Conservation (phyloP, 306 rosid genomes). For the Cajanus cajan region DNA sequence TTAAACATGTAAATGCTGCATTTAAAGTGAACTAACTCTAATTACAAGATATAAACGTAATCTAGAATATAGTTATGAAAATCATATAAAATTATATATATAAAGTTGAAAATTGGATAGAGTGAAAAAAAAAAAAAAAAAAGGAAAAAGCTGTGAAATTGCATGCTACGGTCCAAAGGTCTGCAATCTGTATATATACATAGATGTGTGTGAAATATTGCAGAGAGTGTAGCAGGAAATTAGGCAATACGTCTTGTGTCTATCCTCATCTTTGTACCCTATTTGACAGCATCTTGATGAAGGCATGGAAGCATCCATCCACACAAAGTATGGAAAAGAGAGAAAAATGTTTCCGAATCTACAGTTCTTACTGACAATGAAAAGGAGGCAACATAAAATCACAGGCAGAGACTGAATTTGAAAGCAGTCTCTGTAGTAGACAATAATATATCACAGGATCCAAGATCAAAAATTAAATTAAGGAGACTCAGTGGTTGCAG, state of each 20-base stretch:
- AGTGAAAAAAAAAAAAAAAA: not conserved
- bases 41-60: too few species aligned
- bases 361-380: slow-evolving; percentile 48
- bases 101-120: not conserved
- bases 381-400: slow-evolving; percentile 44
- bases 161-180: slow-evolving; percentile 13
- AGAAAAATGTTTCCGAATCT: slow-evolving; percentile 32
- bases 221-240: not conserved
- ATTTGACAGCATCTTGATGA: slow-evolving; percentile 37
- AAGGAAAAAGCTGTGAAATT: not conserved
- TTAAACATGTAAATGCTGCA: too few species aligned
- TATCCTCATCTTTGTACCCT: slow-evolving; percentile 33
- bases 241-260: not conserved
- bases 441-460: slow-evolving; percentile 52
- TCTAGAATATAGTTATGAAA: too few species aligned
- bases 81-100: too few species aligned
- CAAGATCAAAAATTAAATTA: slow-evolving; percentile 44
- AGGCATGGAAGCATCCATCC: slow-evolving; percentile 35
- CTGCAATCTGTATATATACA: not conserved
- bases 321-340: slow-evolving; percentile 13
- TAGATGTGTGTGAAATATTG: not conserved
- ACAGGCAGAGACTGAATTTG: slow-evolving; percentile 43
- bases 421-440: slow-evolving; percentile 29
- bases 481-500: slow-evolving; percentile 41
- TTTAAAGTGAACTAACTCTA: too few species aligned